These are phyloP conservation scores for Eutypella sp. DNA, from an alignment of 2,329 filamentous ascomycete genomes.

Conservation along the genomic window DNA sequence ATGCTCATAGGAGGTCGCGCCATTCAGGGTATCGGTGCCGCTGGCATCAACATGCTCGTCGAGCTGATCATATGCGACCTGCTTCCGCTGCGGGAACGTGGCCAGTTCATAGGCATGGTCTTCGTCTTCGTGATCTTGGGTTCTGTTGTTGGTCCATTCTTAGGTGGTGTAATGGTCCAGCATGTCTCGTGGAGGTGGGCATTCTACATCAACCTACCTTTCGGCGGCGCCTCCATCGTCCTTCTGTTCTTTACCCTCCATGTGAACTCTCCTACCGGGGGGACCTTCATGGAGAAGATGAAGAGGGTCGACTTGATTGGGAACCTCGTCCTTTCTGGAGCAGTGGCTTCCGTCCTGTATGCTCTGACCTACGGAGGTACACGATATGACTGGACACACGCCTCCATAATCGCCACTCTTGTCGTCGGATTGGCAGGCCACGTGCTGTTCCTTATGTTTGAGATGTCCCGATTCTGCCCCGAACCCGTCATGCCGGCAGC, in stretches of 20 bases:
- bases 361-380: neutral
- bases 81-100: conserved; percentile 39
- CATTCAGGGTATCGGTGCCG: conserved; percentile 33
- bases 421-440: neutral
- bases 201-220: neutral
- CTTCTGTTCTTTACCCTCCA: neutral
- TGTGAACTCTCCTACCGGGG: neutral
- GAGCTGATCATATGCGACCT: conserved; percentile 44
- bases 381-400: neutral
- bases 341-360: neutral
- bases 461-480: neutral
- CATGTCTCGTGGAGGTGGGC: neutral
- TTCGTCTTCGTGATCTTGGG: conserved; percentile 6
- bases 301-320: neutral
- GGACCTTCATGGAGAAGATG: neutral
- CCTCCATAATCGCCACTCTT: neutral
- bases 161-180: neutral
- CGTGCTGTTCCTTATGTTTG: neutral
- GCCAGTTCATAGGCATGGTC: conserved; percentile 30
- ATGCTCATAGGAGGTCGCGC: conserved; percentile 35
- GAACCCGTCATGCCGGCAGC: neutral
- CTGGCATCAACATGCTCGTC: conserved; percentile 35
- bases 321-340: neutral
- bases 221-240: neutral
- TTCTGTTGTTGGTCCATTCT: neutral